phyloP scores from a whole-genome alignment of 2,329 filamentous ascomycete species.

The Pyrenophora tritici-repentis region DNA sequence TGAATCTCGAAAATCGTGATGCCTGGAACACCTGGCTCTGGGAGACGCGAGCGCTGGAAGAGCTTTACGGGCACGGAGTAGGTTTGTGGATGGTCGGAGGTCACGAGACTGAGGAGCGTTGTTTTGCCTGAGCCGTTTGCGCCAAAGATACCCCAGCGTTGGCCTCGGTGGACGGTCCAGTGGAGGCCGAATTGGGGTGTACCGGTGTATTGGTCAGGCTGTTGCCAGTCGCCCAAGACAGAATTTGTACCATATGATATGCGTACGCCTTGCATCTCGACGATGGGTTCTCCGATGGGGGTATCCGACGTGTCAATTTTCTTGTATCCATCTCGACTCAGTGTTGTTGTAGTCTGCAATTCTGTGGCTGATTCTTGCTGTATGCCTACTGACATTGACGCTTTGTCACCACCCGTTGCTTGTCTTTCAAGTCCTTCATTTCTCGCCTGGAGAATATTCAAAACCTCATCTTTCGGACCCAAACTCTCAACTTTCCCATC shows the following conservation, averaged over 20 bases:
- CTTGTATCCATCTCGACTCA: constrained; percentile 42
- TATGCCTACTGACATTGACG: constrained; percentile 28
- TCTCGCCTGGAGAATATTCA: constrained; percentile 49
- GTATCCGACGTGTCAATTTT: constrained; percentile 24
- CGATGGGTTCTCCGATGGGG: constrained; percentile 66
- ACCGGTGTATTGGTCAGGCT: constrained; percentile 55
- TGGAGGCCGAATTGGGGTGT: constrained; percentile 66
- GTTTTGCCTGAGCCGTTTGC: constrained; percentile 97
- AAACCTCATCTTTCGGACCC: constrained; percentile 68
- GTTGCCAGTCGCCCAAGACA: constrained; percentile 80
- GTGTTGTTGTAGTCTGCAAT: neutral
- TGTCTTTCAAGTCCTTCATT: constrained; percentile 30
- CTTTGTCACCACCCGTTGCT: constrained; percentile 1
- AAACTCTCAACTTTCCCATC: constrained; percentile 68
- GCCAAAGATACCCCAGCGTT: constrained; percentile 91
- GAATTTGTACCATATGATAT: constrained; percentile 79
- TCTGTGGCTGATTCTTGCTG: constrained; percentile 20
- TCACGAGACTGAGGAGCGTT: constrained; percentile 87
- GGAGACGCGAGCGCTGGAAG: constrained; percentile 81
- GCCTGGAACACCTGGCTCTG: constrained; percentile 70
- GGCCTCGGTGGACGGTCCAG: constrained; percentile 81
- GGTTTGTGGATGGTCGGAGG: constrained; percentile 92
- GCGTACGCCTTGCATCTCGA: constrained; percentile 85
- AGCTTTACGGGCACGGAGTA: constrained; percentile 87
- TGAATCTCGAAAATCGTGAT: constrained; percentile 95